Base-by-base conservation (phyloP, 441 rosid genomes). In the Eutrema salsugineum region DNA sequence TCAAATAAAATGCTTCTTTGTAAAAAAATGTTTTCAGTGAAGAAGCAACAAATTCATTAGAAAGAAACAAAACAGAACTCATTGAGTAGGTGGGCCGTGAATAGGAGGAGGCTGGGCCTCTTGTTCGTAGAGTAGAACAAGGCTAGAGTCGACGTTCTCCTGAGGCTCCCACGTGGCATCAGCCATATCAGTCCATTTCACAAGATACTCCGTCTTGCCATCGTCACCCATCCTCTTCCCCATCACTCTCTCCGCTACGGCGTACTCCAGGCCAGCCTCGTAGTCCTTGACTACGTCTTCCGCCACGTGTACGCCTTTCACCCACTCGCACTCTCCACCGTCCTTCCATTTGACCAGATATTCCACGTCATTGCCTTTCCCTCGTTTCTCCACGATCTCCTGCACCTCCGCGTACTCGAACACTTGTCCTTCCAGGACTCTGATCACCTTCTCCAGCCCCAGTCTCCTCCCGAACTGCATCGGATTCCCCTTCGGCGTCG, bases 121-220 rank as follows among this genome's bases (percentile, higher is more conserved):
- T 48, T 71, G 69, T 50, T 86, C 87, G 40, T 82, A 91, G 72
- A 72, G 83, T 55, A 63, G 81, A 47, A 89, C 77, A 85, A 93
- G 83, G 48, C 78, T 85, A 38, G 84, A 80, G 58, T 93, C 91
- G 42, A 91, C 97, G 49, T 87, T 93, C 64, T 85, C 97, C 70
- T 75, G 81, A 1, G 97, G 96, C 87, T 93, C 97, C 97, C 97
- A 93, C 72, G 99, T 91, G 71, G 91, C 88, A 30, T 88, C 97
- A 72, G 79, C 84, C 68, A 86, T 80, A 66, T 91, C 97, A 50
- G 83, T 73, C 97, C 97, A 94, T 57, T 85, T 90, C 58, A 94
- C 95, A 44, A 91, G 80, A 78, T 80, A 88, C 82, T 94, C 96
- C 28, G 58, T 78, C 63, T 76, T 80, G 16, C 88, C 91, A 42